Evolutionary conservation across 2,329 filamentous ascomycete species (phyloP).

Genomic region (Blumeriella jaapii): DNA sequence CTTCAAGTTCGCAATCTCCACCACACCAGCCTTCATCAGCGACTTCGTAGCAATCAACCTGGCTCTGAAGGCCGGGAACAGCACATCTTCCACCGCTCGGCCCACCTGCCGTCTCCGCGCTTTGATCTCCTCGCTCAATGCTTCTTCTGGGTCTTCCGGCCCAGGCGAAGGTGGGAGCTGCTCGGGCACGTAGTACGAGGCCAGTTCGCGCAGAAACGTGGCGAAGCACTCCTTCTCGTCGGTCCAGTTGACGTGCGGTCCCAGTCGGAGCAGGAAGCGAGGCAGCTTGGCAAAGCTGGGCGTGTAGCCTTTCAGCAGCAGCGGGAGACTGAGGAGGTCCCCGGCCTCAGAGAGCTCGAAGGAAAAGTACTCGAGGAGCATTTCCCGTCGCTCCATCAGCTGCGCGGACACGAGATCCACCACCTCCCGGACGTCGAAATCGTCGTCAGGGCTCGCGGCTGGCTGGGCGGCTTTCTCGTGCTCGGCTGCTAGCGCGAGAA

Average conservation of each 20-base stretch:
- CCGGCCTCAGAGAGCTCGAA: conserved; percentile 71
- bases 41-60: conserved; percentile 71
- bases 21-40: conserved; percentile 60
- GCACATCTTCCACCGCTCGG: conserved; percentile 66
- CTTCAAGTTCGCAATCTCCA: conserved; percentile 87
- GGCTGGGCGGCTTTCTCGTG: conserved; percentile 44
- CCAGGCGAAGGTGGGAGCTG: conserved; percentile 48
- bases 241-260: conserved; percentile 78
- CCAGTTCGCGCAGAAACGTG: conserved; percentile 74
- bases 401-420: conserved; percentile 54
- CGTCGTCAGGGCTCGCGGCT: conserved; percentile 26
- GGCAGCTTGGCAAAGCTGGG: conserved; percentile 81
- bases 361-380: conserved; percentile 89
- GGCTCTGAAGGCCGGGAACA: conserved; percentile 83
- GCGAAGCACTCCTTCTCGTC: conserved; percentile 80
- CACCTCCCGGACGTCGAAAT: conserved; percentile 56
- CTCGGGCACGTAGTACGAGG: conserved; percentile 84
- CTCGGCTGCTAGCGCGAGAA: conserved; percentile 64
- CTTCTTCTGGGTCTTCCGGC: conserved; percentile 29
- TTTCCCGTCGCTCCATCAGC: conserved; percentile 65
- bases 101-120: conserved; percentile 56
- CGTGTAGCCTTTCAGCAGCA: conserved; percentile 80
- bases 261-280: conserved; percentile 74
- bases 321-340: conserved; percentile 65
- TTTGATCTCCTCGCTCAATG: conserved; percentile 38